Percentiles rank a stretch among this genome's conserved stretches.
Conservation (phyloP, 1,284 basidiomycete species). For the Lentinula novae-zelandiae region DNA sequence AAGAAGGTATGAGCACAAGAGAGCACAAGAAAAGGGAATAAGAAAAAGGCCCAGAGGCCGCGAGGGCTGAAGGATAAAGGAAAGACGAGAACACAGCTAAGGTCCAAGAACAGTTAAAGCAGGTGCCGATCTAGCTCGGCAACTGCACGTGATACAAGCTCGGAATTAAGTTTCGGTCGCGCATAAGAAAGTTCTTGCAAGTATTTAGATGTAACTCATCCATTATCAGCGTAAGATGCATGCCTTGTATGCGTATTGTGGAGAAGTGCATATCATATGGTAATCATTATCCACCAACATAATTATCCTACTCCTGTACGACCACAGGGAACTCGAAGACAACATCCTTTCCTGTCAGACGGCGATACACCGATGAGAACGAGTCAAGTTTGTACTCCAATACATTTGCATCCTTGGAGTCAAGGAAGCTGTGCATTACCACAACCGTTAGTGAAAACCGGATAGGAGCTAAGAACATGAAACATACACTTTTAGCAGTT, state of each 20-base stretch:
- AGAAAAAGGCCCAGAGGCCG: conserved; percentile 19
- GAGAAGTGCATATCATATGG: conserved; percentile 13
- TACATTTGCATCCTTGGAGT: conserved; percentile 97
- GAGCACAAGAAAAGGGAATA: conserved; percentile 18
- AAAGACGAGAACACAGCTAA: conserved; percentile 17
- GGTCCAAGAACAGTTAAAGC: conserved; percentile 11
- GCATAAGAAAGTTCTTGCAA: background rate
- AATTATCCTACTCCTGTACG: conserved; percentile 49
- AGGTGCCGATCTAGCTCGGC: conserved; percentile 1
- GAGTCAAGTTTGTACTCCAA: conserved; percentile 99
- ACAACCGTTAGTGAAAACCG: conserved; percentile 13
- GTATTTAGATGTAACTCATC: too few species aligned
- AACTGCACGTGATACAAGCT: background rate
- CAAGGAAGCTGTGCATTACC: conserved; percentile 73
- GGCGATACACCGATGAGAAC: conserved; percentile 93
- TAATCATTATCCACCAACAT: background rate
- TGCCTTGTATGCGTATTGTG: conserved; percentile 15
- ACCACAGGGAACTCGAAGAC: conserved; percentile 84
- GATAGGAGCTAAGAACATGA: background rate
- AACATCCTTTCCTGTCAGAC: conserved; percentile 92
- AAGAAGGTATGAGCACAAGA: conserved; percentile 21
- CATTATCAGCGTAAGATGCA: background rate
- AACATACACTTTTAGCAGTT: conserved; percentile 92
- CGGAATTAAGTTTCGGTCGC: too few species aligned
- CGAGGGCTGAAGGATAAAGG: conserved; percentile 18